Evolutionary conservation across 768 basidiomycete genomes (phyloP).

Genomic region (Porphyrellus cyaneotinctus): DNA sequence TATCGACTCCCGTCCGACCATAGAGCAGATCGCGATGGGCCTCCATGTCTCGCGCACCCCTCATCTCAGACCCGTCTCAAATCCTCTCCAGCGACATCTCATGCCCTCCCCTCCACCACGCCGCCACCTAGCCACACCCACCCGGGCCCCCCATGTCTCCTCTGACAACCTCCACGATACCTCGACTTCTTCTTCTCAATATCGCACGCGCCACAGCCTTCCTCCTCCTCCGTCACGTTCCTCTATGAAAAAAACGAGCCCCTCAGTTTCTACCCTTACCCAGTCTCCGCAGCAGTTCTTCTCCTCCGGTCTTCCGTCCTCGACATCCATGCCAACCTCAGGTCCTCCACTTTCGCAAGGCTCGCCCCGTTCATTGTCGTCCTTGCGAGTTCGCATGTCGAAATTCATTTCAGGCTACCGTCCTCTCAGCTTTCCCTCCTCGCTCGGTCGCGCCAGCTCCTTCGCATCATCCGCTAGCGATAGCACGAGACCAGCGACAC

Average conservation of each 20-base stretch:
- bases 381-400: conserved; percentile 50
- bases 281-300: conserved; percentile 16
- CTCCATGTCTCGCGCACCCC: conserved; percentile 74
- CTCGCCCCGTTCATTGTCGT: conserved; percentile 29
- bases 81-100: conserved; percentile 19
- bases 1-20: conserved; percentile 51
- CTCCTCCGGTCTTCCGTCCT: conserved; percentile 18
- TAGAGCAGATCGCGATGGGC: conserved; percentile 80
- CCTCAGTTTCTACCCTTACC: conserved; percentile 20
- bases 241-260: conserved; percentile 55
- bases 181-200: conserved; percentile 20
- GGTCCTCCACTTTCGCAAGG: conserved; percentile 24
- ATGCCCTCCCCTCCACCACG: conserved; percentile 14
- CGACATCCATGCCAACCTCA: conserved; percentile 38
- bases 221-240: conserved; percentile 60
- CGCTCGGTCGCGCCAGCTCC: conserved; percentile 31
- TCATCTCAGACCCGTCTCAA: conserved; percentile 47
- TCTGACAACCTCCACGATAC: conserved; percentile 24
- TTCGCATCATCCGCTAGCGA: conserved; percentile 32
- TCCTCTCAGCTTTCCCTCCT: conserved; percentile 34
- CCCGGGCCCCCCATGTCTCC: conserved; percentile 19
- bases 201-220: conserved; percentile 29
- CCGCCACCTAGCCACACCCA: conserved; percentile 24
- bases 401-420: conserved; percentile 46
- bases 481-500: conserved; percentile 39